phyloP scores from a whole-genome alignment of 495 filamentous ascomycete species.

The Podospora comata region DNA sequence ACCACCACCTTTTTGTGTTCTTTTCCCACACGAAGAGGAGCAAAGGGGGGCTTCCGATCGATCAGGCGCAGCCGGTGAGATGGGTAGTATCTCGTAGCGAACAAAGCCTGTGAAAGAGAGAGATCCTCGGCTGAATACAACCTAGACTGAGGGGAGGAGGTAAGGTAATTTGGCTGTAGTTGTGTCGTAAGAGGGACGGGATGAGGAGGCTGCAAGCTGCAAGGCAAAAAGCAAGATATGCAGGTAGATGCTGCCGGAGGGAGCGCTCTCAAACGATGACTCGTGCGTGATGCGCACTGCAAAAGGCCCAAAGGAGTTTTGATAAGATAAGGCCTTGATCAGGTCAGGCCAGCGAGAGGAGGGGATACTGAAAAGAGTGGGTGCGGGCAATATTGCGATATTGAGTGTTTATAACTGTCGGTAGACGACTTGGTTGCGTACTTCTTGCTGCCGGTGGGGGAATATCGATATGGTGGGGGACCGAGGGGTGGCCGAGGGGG shows the following conservation, averaged over 20 bases:
- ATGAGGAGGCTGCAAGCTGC: slow-evolving; percentile 11
- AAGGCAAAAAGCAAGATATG: slow-evolving; percentile 10
- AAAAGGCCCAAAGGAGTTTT: slow-evolving; percentile 9
- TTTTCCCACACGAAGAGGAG: neutral
- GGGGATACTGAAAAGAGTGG: neutral
- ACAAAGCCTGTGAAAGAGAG: neutral
- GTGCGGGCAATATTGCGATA: neutral
- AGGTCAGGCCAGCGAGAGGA: neutral
- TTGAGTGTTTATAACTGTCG: neutral
- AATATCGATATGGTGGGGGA: neutral
- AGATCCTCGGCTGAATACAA: neutral
- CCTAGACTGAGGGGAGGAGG: neutral
- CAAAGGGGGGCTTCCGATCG: neutral
- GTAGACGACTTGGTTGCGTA: neutral
- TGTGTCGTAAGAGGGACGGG: neutral
- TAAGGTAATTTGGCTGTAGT: neutral
- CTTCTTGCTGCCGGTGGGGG: neutral
- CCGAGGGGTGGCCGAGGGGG: neutral
- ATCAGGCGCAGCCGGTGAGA: neutral
- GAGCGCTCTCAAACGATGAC: neutral
- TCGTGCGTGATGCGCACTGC: slow-evolving; percentile 15
- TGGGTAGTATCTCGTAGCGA: neutral
- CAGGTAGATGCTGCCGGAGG: slow-evolving; percentile 5
- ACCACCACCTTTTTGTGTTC: neutral
- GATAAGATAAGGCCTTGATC: neutral